Base-by-base conservation (phyloP, 1,284 basidiomycete genomes). In the Cystobasidium pallidum region DNA sequence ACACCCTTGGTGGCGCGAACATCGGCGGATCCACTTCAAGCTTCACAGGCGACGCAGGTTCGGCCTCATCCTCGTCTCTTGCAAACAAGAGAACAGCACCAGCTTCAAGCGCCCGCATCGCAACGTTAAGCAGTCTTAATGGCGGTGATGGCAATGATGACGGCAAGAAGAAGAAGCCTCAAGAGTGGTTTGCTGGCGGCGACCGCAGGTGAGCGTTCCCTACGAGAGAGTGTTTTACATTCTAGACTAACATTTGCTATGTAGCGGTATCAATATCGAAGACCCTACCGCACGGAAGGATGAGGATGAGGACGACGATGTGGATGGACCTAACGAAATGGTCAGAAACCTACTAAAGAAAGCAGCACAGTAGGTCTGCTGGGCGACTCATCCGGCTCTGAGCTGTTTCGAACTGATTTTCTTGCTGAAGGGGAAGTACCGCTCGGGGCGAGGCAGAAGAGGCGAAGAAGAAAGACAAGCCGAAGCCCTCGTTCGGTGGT, bases 251-350 rank as follows among this genome's bases (percentile, higher is more conserved):
- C 64, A 39, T 52, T 43, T 59, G 41, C 15, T 49, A 51, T 4
- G 11, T 77, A 97, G 94, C 81, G 95, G 94, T 0, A 85, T 99
- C 45, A 91, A 89, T 2, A 87, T 99, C 0, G 87, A 96, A 81
- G 92, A 94, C 79, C 95, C 94, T 2, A 80, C 74, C 7, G 79
- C 79, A 61, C 86, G 88, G 15, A 57, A 54, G 34, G 47, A 57
- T 26, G 28, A 52, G 75, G 81, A 83, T 34, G 81, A 82, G 28
- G 78, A 76, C 19, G 76, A 84, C 8, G n/a, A n/a, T n/a, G 85
- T 87, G 13, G 88, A 88, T 13, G 87, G 88, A 10, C 74, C 77
- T 4, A 73, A 70, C 45, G 83, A 88, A 75, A 82, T 92, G 74
- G 91, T 98, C 3, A 84, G 88, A 54, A 88, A 92, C 77, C 88